Evolutionary conservation across 2,329 filamentous ascomycete genomes (phyloP), one percentile per base, ranked within the genome.

Genomic region (Grosmannia huntii): DNA sequence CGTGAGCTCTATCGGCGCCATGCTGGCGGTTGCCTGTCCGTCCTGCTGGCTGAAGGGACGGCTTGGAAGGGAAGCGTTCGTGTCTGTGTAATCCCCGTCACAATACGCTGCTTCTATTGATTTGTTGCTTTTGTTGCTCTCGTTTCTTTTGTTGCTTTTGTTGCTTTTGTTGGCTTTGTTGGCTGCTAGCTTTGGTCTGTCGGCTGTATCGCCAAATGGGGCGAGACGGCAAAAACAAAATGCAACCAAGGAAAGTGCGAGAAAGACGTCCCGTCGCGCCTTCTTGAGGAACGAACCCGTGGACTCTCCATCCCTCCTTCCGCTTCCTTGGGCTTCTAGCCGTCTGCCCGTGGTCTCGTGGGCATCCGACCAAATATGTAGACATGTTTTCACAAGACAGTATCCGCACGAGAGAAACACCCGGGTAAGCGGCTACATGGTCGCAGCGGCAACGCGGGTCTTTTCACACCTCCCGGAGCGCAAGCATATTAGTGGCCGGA

Each of bases 1-100:
- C 1, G 71, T 78, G 46, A 82, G 64, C 62, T 81, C 74, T 59
- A 82, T 31, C 27, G 27, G 50, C 5, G 6, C 14, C 27, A 52
- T 52, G 28, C 41, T 44, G 16, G 7, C 21, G 19, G n/a, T n/a
- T 9, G 14, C 41, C 27, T 52, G 50, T 4, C 11, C 6, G 9
- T 10, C 11, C 31, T 7, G 31, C 11, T 9, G 31, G n/a, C n/a
- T n/a, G 31, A 33, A 33, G 31, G 9, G 27, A 10, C 11, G 28
- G 36, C 23, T 25, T 11, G 5, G n/a, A 19, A 28, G 6, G 19
- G 19, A 3, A n/a, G 3, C 9, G 19, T 44, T 44, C 16, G 41
- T n/a, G 41, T 41, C 19, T n/a, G 36, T 38, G 36, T 38, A 38
- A 38, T 14, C 36, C 36, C 33, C 9, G 33, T 36, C 33, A 36